Evolutionary conservation across 306 rosid genomes (phyloP), one percentile per base, ranked within the genome.

Genomic region (Vigna radiata): DNA sequence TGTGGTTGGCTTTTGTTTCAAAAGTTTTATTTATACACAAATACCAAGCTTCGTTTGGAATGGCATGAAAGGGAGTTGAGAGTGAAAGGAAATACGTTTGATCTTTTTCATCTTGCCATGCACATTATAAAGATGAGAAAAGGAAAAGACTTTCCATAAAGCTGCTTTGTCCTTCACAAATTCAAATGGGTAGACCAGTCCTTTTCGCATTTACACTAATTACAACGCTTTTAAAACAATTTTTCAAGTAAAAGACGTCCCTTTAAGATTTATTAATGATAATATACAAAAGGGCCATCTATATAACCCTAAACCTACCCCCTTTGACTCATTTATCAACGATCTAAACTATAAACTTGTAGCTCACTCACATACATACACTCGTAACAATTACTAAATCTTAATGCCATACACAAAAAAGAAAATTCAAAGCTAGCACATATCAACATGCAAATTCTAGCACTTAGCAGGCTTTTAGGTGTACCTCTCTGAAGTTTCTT

Each of bases 41-140:
- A 72, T 43, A 73, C 82, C 78, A 67, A 68, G 79, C 70, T 70
- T 58, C 55, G 79, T 72, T 85, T 75, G 81, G 83, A 87, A 82
- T 81, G 77, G 77, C 82, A 88, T 68, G 85, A 86, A 82, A 83
- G 76, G 50, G 85, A 82, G 79, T 61, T 76, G 81, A 77, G 86
- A 77, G 82, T 67, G 85, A 81, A 79, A 80, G 75, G 83, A 43
- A 79, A 81, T 79, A 85, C 82, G 79, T 83, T 90, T 85, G 86
- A 85, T 85, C 85, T 85, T 82, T 88, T 87, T 88, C 84, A 83
- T 65, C 73, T 87, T 66, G 81, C 87, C 85, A 80, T 82, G 86
- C 90, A 86, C 78, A 83, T 83, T 79, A 82, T 70, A 75, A 56
- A 79, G 67, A 79, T 74, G 82, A 83, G 63, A 80, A 85, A 84